Base-by-base conservation (phyloP, 2,329 filamentous ascomycete genomes). In the Ophiostoma quercus region DNA sequence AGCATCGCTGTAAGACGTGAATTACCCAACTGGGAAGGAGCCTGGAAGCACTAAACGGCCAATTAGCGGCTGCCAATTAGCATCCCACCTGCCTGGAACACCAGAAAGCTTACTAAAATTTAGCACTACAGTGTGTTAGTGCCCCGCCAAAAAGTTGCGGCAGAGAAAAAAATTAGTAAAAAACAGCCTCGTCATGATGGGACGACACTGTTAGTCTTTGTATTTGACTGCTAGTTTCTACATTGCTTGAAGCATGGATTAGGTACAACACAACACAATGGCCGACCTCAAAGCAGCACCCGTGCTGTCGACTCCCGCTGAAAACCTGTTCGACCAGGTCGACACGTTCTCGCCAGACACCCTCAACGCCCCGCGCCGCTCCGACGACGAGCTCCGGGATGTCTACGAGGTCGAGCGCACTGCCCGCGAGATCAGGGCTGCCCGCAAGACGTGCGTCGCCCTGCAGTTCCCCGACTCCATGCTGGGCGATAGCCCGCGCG, bases 381-480 rank as follows among this genome's bases (percentile, higher is more conserved):
- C 80, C 19, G 88, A 94, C 74, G 87, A 91, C 76, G 90, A 94
- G 76, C 82, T 98, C 39, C 81, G 82, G 69, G 81, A 88, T 57
- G 89, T 91, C 67, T 99, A 98, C 81, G 95, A 99, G 79, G 90
- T 97, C 74, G 84, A 86, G 71, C 86, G 92, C 70, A 97, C 95
- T 0, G 85, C 92, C 67, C 79, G 81, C 47, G 92, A 97, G 78
- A 90, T 99, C 66, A 83, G 83, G n/a, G 79, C 83, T 5, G 90
- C 88, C 62, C 84, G 84, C 78, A 96, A 92, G 86, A 85, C 81
- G 72, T 86, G 90, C 67, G 86, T 99, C 41, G 95, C 93, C 0
- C 81, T 99, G n/a, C 95, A 99, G 77, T 98, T 99, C 75, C 94
- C 95, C 0, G 95, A 99, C 80, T 85, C 90, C 37, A 96, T 98